Conservation (phyloP, 805 yeast species). For the Saccharomycopsis sp. region DNA sequence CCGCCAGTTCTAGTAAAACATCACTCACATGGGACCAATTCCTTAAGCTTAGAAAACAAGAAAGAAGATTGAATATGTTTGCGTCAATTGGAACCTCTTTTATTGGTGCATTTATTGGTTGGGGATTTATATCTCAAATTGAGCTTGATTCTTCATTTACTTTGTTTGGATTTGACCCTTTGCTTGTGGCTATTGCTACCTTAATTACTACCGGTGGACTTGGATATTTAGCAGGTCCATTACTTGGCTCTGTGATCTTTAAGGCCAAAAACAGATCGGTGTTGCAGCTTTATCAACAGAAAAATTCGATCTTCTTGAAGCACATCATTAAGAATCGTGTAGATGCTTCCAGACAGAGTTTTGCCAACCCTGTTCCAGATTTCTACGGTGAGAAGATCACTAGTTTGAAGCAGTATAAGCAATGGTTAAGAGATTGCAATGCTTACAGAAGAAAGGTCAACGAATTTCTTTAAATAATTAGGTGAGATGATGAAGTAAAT, state of each 20-base stretch:
- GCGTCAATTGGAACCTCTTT: slow-evolving; percentile 66
- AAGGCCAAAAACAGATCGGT: slow-evolving; percentile 42
- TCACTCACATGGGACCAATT: slow-evolving; percentile 65
- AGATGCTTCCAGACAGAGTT: slow-evolving; percentile 85
- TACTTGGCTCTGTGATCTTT: slow-evolving; percentile 67
- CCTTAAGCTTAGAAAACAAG: slow-evolving; percentile 66
- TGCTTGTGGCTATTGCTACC: slow-evolving; percentile 70
- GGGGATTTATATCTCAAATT: slow-evolving; percentile 69
- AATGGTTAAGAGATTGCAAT: slow-evolving; percentile 93
- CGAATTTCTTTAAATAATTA: slow-evolving; percentile 49
- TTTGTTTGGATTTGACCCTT: slow-evolving; percentile 85
- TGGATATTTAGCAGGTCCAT: slow-evolving; percentile 82
- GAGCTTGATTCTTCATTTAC: slow-evolving; percentile 85
- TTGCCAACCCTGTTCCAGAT: slow-evolving; percentile 96
- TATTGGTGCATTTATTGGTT: slow-evolving; percentile 58
- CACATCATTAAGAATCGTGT: slow-evolving; percentile 77
- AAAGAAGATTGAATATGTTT: slow-evolving; percentile 60
- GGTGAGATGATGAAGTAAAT: not conserved
- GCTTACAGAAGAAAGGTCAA: slow-evolving; percentile 79
- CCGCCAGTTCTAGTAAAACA: not conserved
- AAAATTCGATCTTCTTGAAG: slow-evolving; percentile 68
- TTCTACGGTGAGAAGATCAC: slow-evolving; percentile 96
- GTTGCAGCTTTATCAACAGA: slow-evolving; percentile 43
- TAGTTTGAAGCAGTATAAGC: slow-evolving; percentile 77
- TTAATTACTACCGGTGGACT: slow-evolving; percentile 64